Conservation (phyloP, 2,329 filamentous ascomycete species). For the Neofusicoccum sp. region DNA sequence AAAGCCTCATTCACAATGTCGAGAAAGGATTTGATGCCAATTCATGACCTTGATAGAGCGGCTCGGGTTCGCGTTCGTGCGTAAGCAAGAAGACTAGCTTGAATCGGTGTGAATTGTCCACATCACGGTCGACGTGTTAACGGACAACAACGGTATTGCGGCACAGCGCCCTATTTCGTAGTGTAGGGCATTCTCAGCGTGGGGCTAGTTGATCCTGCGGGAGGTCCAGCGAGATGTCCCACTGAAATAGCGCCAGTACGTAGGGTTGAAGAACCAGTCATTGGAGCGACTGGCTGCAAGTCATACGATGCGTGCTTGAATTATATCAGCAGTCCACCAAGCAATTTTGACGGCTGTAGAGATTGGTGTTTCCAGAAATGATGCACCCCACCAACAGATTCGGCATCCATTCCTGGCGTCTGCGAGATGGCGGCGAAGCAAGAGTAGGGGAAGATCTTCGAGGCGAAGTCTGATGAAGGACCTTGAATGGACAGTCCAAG, state of each 20-base stretch:
- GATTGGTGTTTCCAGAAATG: not conserved
- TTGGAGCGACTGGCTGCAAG: not conserved
- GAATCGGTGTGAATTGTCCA: constrained; percentile 6
- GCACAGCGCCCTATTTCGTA: not conserved
- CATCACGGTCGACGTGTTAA: constrained; percentile 7
- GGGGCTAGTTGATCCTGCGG: constrained; percentile 7
- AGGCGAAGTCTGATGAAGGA: not conserved
- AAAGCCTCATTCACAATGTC: not conserved
- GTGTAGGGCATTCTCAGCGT: not conserved
- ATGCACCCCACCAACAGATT: not conserved
- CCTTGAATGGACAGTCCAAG: no score
- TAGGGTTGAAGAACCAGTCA: not conserved
- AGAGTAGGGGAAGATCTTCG: not conserved
- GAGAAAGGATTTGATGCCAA: not conserved
- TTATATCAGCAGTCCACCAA: not conserved
- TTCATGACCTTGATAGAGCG: not conserved
- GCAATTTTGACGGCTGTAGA: not conserved
- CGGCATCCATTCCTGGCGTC: not conserved
- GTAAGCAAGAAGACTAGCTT: not conserved
- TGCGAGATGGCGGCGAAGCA: not conserved
- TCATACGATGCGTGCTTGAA: not conserved
- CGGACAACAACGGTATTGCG: not conserved
- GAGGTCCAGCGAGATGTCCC: not conserved
- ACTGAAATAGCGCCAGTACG: not conserved
- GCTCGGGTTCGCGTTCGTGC: not conserved